A percentile compares a stretch with the other conserved stretches of the same genome.
Conservation (phyloP, 2,329 filamentous ascomycete genomes). For the Xylariomycetidae sp. region DNA sequence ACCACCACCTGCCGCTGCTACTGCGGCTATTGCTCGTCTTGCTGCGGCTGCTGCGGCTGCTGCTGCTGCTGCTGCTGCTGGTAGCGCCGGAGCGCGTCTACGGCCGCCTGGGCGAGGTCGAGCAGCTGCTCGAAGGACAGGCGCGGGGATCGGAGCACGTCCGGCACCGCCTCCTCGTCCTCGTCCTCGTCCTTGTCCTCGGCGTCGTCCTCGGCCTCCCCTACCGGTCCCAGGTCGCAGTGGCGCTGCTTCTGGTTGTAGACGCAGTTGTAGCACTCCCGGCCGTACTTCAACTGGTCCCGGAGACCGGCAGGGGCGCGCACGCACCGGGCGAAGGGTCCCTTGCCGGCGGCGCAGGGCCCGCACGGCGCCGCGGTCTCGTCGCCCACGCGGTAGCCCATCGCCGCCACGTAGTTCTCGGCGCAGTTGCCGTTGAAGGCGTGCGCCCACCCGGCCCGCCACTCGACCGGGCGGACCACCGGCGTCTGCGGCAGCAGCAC, state of each 20-base stretch:
- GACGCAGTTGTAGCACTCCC: slow-evolving; percentile 3
- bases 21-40: too few relatives aligned
- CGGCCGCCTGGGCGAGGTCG: too few relatives aligned
- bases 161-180: too few relatives aligned
- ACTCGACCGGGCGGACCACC: background rate
- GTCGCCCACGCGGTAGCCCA: slow-evolving; percentile 4
- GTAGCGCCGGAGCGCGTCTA: too few relatives aligned
- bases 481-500: background rate
- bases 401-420: slow-evolving; percentile 1
- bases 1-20: too few relatives aligned
- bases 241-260: slow-evolving; percentile 3
- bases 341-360: background rate
- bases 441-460: background rate
- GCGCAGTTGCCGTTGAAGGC: background rate
- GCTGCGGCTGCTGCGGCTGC: too few relatives aligned
- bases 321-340: slow-evolving; percentile 3
- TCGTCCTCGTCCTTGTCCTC: too few relatives aligned
- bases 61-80: too few relatives aligned
- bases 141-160: too few relatives aligned
- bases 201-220: too few relatives aligned
- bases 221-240: too few relatives aligned
- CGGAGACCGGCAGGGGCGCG: background rate
- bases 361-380: slow-evolving; percentile 1
- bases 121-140: too few relatives aligned
- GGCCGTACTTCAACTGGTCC: background rate